Base-by-base conservation (phyloP, 23 red algal genomes). In the Gracilaria gracilis region DNA sequence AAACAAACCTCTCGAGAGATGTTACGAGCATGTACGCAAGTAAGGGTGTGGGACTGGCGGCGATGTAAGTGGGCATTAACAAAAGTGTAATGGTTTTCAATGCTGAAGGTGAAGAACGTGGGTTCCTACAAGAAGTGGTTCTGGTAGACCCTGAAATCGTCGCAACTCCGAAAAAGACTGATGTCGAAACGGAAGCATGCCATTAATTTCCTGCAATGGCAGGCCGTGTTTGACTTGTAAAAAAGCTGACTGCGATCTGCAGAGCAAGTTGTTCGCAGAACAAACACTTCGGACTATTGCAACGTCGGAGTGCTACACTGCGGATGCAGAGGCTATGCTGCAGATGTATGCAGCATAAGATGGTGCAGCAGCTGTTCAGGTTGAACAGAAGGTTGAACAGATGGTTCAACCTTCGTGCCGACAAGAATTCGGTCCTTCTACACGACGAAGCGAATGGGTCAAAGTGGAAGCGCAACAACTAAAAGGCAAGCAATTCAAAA, bases 1-100 rank as follows among this genome's bases (percentile, higher is more conserved):
- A 66, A 65, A 67, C 64, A 89, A 54, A 75, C 93, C 8, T 89
- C 93, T 15, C 64, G 77, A 15, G 88, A 95, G 36, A 98, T 98
- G 96, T 94, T 98, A 71, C 83, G 67, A 29, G 44, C 96, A 98
- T 98, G 96, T 98, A 98, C 62, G 96, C 92, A 29, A 62, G 67
- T 57, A 72, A 79, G 23, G 96, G 96, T 11, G 96, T 98, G 9
- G 96, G 96, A 0, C 83, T 98, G 24, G 96, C 96, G 20, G 96
- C 96, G 13, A 93, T 93, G 80, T 93, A 98, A 61, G 96, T 98
- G 67, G 96, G 93, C 9, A 84, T 92, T 27, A 98, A 98, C 79
- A 82, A 87, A 29, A 89, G 96, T 2, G 27, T 98, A 79, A 95
- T 98, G 93, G 96, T 98, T 53, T 98, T 94, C 34, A 98, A 98